phyloP scores from a whole-genome alignment of 2,329 filamentous ascomycete species.

The Microdochium nivale region DNA sequence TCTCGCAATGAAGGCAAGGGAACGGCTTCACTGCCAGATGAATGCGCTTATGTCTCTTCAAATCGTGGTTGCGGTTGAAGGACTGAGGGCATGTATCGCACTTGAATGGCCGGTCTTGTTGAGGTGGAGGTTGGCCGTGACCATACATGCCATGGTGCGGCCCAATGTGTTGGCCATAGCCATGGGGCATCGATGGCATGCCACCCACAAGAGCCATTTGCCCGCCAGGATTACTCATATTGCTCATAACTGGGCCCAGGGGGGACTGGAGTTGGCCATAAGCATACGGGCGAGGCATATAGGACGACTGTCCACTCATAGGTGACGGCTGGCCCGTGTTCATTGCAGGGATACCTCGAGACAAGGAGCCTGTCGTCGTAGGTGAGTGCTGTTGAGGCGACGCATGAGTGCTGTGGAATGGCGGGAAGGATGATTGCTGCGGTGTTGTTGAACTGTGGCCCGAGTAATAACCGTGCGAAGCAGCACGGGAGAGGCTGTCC shows the following conservation, averaged over 20 bases:
- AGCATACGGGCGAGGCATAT: slow-evolving; percentile 34
- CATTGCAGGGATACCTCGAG: slow-evolving; percentile 26
- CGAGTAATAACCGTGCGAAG: slow-evolving; percentile 55
- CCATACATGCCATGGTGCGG: slow-evolving; percentile 49
- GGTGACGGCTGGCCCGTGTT: slow-evolving; percentile 30
- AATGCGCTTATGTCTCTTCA: slow-evolving; percentile 93
- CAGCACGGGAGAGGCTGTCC: slow-evolving; percentile 48
- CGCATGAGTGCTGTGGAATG: slow-evolving; percentile 28
- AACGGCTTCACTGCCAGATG: slow-evolving; percentile 94
- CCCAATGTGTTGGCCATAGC: slow-evolving; percentile 43
- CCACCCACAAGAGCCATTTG: slow-evolving; percentile 63
- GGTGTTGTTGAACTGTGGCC: slow-evolving; percentile 36
- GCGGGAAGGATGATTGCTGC: slow-evolving; percentile 34
- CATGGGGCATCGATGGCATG: slow-evolving; percentile 44
- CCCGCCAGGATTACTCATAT: slow-evolving; percentile 63
- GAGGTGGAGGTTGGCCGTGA: slow-evolving; percentile 36
- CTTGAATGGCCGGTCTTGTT: slow-evolving; percentile 82
- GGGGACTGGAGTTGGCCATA: slow-evolving; percentile 46
- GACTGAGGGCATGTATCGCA: slow-evolving; percentile 88
- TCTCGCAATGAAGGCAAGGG: slow-evolving; percentile 83
- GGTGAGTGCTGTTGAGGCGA: slow-evolving; percentile 35
- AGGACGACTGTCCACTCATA: slow-evolving; percentile 48
- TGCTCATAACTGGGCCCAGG: slow-evolving; percentile 64
- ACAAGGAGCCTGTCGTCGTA: slow-evolving; percentile 26
- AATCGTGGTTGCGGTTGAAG: slow-evolving; percentile 92